phyloP scores from a whole-genome alignment of 1,284 basidiomycete genomes.

The Pterula multifida region DNA sequence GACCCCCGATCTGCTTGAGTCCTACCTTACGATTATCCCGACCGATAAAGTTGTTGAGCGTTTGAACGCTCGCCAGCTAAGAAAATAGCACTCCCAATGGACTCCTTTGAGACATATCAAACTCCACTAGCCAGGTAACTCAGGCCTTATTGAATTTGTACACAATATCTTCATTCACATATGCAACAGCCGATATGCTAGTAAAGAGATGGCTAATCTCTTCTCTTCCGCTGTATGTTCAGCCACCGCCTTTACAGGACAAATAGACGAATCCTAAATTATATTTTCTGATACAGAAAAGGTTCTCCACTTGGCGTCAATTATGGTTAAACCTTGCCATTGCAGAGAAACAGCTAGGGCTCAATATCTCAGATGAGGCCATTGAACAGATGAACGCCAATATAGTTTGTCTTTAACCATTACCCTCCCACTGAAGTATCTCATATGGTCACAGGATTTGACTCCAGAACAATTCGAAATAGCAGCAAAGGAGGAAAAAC shows the following conservation, averaged over 20 bases:
- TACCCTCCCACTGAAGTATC: not conserved
- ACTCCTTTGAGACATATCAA: conserved; percentile 57
- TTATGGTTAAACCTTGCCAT: conserved; percentile 96
- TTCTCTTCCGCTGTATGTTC: conserved; percentile 77
- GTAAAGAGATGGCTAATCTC: conserved; percentile 95
- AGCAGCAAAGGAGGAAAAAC: conserved; percentile 93
- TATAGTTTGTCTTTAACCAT: conserved; percentile 48
- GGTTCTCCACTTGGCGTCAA: conserved; percentile 94
- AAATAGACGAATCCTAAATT: not conserved
- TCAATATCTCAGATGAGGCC: conserved; percentile 83
- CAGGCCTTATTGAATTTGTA: conserved; percentile 1
- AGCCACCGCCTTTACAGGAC: not conserved
- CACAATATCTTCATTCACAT: conserved; percentile 9
- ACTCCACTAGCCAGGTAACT: conserved; percentile 62
- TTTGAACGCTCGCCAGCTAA: too few relatives aligned
- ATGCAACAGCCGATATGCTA: conserved; percentile 82
- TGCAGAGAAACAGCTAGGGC: conserved; percentile 92
- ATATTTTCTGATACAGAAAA: conserved; percentile 44
- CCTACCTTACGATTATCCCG: too few relatives aligned
- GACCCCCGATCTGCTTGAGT: too few relatives aligned
- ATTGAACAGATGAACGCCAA: conserved; percentile 91
- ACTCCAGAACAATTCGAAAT: conserved; percentile 87
- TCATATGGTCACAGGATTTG: conserved; percentile 39
- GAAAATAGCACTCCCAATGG: too few relatives aligned
- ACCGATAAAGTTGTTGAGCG: too few relatives aligned